Evolutionary conservation across 2,329 filamentous ascomycete species (phyloP), one percentile per base, ranked within the genome.

Genomic region (Chaetomiaceae sp.): DNA sequence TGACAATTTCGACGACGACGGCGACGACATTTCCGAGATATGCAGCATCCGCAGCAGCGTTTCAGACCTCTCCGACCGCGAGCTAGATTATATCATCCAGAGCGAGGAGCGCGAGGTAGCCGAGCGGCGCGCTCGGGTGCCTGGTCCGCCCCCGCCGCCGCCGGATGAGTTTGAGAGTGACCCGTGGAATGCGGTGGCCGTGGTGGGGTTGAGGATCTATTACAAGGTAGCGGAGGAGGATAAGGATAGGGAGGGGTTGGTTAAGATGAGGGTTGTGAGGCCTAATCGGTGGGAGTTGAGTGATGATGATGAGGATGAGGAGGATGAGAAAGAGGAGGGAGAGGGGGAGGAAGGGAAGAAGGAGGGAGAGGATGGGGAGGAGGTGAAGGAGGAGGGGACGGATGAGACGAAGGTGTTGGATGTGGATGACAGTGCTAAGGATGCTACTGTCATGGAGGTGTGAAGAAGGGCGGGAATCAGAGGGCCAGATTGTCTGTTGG

Each of bases 181-280:
- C 25, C 76, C 80, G 0, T 85, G 82, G 82, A 84, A 84, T 62
- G 81, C 82, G 0, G 74, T 84, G 11, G 79, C 74, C 15, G 80
- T 83, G 14, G 75, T 85, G 0, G 81, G 82, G 0, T 67, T 85
- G 51, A 75, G 80, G 19, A 74, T 85, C 6, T 85, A 84, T 64
- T 75, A 79, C 66, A 76, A 75, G 58, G 68, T 65, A 7, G 36
- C 33, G 3, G 57, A 54, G 22, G 55, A 44, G 15, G 58, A 37
- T 3, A 31, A 33, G 15, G 55, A 34, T 4, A 53, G 33, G n/a
- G 55, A 54, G 45, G 49, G 22, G 22, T 46, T 63, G 14, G 63
- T 69, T 12, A 64, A 56, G 57, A 27, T 69, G 47, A 49, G 61
- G 31, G 61, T 68, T 15, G 62, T 65, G 38, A 52, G 64, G 51